Evolutionary conservation across 164 flowering plant genomes (phyloP), one percentile per base, ranked within the genome.

Genomic region (Vitis amurensis): DNA sequence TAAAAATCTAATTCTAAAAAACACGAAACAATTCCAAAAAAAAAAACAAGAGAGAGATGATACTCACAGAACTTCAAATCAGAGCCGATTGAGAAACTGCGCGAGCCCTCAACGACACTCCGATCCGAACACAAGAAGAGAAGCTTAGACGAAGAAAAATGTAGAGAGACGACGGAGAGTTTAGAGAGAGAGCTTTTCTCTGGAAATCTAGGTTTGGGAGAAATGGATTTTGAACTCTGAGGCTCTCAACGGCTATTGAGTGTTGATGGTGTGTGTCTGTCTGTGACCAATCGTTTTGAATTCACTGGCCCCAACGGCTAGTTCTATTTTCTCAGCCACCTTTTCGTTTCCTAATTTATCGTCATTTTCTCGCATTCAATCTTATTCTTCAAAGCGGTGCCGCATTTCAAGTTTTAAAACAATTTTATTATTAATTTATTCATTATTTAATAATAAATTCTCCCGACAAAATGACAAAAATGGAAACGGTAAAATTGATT

Each of bases 261-360:
- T 53, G n/a, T 66, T 66, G 69, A 47, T 44, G 55, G 55, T 55
- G 29, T 37, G 53, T 49, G 27, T 15, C 9, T 27, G 57, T 19
- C 47, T 50, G 19, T 47, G 51, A 9, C 51, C 49, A 30, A 47
- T 62, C 12, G 11, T 15, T 37, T 53, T 37, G 59, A 55, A 66
- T 55, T 66, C 16, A 29, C 44, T n/a, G 11, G 9, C 16, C 23
- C 68, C 71, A 78, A 78, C 81, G 81, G 81, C 81, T 78, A 78
- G 74, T 78, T 73, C 11, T 29, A 31, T n/a, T 68, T 71, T 64
- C 59, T 59, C 55, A 30, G 63, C 31, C 4, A 37, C 44, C 44
- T 52, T 27, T 19, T 12, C 1, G 19, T 30, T 64, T 70, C 23
- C 19, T 59, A 63, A 11, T 64, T 66, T 68, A 7, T 10, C 48